Base-by-base conservation (phyloP, 148 eudicot genomes). In the Gaultheria prostrata region DNA sequence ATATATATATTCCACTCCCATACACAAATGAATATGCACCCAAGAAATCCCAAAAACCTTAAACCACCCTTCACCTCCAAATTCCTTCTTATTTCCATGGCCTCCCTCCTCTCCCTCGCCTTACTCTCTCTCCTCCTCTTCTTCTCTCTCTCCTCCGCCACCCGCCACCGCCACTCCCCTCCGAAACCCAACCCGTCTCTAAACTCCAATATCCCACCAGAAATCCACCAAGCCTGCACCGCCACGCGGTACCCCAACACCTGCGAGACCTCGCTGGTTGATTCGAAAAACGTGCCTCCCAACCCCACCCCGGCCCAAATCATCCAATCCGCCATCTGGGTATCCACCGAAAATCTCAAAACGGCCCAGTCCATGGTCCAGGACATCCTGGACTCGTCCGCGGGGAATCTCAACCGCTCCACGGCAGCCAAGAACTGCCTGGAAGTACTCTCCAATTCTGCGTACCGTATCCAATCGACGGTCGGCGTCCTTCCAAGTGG, bases 211-310 rank as follows among this genome's bases (percentile, higher is more conserved):
- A 14, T 61, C 33, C 63, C 86, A 1, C 49, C 85, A 3, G 84
- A 49, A 8, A 84, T 94, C 85, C 88, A 78, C 11, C 85, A 80
- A 80, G 92, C 93, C 1, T 96, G 99, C 84, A 88, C 84, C 32
- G 93, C 97, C 70, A 92, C 99, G 0, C 92, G 88, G 0, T 88
- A 79, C 84, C 93, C 97, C 0, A 78, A 84, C 14, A 57, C 84
- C 1, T 94, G 98, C 86, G 88, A 85, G 33, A n/a, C 85, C 35
- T 85, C 87, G n/a, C 74, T 87, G 3, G 49, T 80, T 12, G 76
- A 80, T 28, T 54, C 90, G 59, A 77, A 51, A 1, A 50, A 50
- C 67, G 72, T 32, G 82, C 86, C 91, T 10, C 76, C 83, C 1
- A 77, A 77, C 67, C 85, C 86, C 1, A 82, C 78, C 76, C 86